These are phyloP conservation scores for Wolfiporia cocos DNA, from an alignment of 1,284 basidiomycete species.

Conservation along the genomic window DNA sequence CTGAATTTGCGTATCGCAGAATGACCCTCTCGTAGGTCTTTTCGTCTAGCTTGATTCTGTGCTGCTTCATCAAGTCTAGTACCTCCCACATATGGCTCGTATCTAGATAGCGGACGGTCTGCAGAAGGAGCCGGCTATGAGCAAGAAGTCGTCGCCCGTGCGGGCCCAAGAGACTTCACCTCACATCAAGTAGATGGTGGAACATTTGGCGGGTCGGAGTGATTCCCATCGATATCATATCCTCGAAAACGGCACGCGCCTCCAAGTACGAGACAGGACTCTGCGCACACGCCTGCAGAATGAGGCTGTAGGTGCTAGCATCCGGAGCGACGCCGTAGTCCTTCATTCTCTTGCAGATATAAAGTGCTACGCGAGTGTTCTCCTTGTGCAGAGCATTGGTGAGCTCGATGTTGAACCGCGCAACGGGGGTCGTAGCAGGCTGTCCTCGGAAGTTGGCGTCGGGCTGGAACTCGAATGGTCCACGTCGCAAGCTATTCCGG, in stretches of 20 bases:
- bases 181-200: slow-evolving; percentile 59
- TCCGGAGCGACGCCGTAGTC: slow-evolving; percentile 40
- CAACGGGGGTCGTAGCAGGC: slow-evolving; percentile 8
- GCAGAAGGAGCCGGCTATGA: slow-evolving; percentile 2
- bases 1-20: slow-evolving; percentile 34
- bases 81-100: slow-evolving; percentile 24
- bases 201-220: slow-evolving; percentile 52
- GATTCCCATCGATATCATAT: slow-evolving; percentile 58
- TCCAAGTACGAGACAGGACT: slow-evolving; percentile 36
- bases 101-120: slow-evolving; percentile 19
- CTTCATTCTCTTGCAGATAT: slow-evolving; percentile 50
- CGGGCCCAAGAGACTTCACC: slow-evolving; percentile 12
- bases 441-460: slow-evolving; percentile 8
- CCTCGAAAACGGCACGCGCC: slow-evolving; percentile 67
- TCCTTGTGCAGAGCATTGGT: slow-evolving; percentile 9
- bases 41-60: slow-evolving; percentile 41
- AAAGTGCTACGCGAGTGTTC: slow-evolving; percentile 1
- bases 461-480: slow-evolving; percentile 3
- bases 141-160: neutral
- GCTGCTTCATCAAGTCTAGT: slow-evolving; percentile 41
- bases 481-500: slow-evolving; percentile 3
- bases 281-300: slow-evolving; percentile 46
- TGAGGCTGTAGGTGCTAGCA: slow-evolving; percentile 44
- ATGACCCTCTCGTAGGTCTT: slow-evolving; percentile 52
- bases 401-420: slow-evolving; percentile 15